Percentiles rank a stretch among this genome's conserved stretches.
phyloP scores from a whole-genome alignment of 179 eudicot species.

The Nepenthes alata region DNA sequence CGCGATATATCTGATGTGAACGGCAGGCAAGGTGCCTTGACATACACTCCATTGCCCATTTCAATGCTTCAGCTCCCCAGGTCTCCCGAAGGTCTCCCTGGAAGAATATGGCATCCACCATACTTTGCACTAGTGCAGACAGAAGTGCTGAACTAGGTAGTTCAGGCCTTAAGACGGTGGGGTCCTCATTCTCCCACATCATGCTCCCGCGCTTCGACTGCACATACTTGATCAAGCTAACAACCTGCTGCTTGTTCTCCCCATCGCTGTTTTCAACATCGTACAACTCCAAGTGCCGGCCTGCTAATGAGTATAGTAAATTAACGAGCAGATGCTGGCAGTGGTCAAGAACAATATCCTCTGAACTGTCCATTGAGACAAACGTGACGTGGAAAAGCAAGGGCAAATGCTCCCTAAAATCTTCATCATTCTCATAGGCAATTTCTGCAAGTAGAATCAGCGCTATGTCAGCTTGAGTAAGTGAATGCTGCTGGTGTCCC shows the following conservation, averaged over 20 bases:
- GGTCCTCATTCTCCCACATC: slow-evolving; percentile 99
- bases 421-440: slow-evolving; percentile 96
- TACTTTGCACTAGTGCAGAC: slow-evolving; percentile 93
- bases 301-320: slow-evolving; percentile 85
- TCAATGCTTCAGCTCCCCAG: slow-evolving; percentile 96
- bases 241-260: slow-evolving; percentile 97
- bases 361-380: slow-evolving; percentile 98
- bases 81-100: slow-evolving; percentile 97
- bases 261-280: slow-evolving; percentile 93
- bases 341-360: slow-evolving; percentile 94
- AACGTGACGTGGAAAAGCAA: slow-evolving; percentile 89
- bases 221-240: slow-evolving; percentile 87
- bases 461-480: slow-evolving; percentile 95
- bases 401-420: slow-evolving; percentile 91
- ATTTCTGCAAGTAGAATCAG: slow-evolving; percentile 92
- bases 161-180: slow-evolving; percentile 65
- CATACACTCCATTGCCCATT: slow-evolving; percentile 99
- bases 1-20: slow-evolving; percentile 95
- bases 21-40: slow-evolving; percentile 97
- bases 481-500: slow-evolving; percentile 94
- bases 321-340: slow-evolving; percentile 96
- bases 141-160: slow-evolving; percentile 95
- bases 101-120: slow-evolving; percentile 97
- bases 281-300: slow-evolving; percentile 86
- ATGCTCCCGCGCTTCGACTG: slow-evolving; percentile 96